Base-by-base conservation (phyloP, 257 asterid genomes). In the Penstemon newberryi region DNA sequence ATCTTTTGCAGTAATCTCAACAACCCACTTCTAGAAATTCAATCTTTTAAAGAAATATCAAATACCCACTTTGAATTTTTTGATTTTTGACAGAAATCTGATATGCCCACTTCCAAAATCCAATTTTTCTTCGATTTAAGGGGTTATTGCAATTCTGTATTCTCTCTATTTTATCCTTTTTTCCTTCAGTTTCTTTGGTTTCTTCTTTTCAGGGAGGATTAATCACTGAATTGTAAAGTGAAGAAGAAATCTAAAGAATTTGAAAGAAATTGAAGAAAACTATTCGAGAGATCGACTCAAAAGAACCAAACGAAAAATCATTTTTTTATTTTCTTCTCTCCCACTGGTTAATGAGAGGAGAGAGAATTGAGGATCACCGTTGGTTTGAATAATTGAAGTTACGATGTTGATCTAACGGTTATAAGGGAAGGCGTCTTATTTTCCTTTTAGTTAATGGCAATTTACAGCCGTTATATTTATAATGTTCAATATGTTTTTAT, bases 281-380 rank as follows among this genome's bases (percentile, higher is more conserved):
- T 56, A 41, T 25, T 25, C 11, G 74, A 75, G 60, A 60, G 77
- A 71, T 75, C 68, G 79, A 81, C 77, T 54, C 70, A 52, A 67
- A 77, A 46, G 77, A 65, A 71, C 58, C 71, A 18, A 73, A 72
- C 36, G 40, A 57, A 55, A 73, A 53, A 69, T 75, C 69, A 46
- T 63, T 8, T 74, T 25, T 25, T 47, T 77, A 63, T 40, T 71
- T 66, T 63, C 36, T 56, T 50, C 64, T 45, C 18, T 69, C 52
- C 68, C 56, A 60, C 72, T 77, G 74, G 70, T 19, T 73, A 63
- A 47, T 63, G 71, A 65, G 74, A 70, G 77, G 84, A 81, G 84
- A 83, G 85, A 84, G 87, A 74, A 71, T 45, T 18, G 68, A 69
- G 88, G 84, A 80, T 78, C 75, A 33, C 88, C 89, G 86, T 83